phyloP scores from a whole-genome alignment of 148 eudicot genomes.

The Spergularia marina region DNA sequence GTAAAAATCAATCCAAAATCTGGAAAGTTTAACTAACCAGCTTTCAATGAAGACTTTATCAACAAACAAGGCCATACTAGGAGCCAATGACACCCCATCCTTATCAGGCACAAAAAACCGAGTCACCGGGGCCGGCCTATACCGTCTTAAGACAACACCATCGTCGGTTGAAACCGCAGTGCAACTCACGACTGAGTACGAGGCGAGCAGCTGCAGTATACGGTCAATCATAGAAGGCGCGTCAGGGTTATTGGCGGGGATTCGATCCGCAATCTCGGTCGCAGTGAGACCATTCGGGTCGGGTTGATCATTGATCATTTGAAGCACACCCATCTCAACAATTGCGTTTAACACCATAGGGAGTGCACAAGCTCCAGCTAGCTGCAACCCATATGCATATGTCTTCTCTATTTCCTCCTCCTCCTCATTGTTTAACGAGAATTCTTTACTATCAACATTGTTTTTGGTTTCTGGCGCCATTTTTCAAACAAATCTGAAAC shows the following conservation, averaged over 20 bases:
- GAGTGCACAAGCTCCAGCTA: conserved; percentile 17
- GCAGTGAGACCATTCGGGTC: conserved; percentile 2
- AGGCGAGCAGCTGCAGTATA: conserved; percentile 22
- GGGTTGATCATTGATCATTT: conserved; percentile 8
- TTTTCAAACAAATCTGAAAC: not conserved
- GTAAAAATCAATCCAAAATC: too few species aligned
- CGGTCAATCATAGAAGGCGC: conserved; percentile 28
- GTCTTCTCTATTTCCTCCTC: conserved; percentile 10
- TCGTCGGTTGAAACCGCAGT: not conserved
- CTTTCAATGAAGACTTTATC: conserved; percentile 18
- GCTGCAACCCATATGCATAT: conserved; percentile 17
- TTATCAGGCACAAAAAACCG: conserved; percentile 22
- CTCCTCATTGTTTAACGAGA: not conserved
- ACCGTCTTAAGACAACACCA: conserved; percentile 22
- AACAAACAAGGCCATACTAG: conserved; percentile 18
- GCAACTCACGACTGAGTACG: conserved; percentile 19
- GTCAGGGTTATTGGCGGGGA: conserved; percentile 17
- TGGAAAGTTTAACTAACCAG: conserved; percentile 14
- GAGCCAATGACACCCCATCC: conserved; percentile 26
- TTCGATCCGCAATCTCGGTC: not conserved
- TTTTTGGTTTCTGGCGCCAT: not conserved
- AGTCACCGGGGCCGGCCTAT: conserved; percentile 10
- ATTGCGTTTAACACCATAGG: conserved; percentile 27
- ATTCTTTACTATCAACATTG: not conserved
- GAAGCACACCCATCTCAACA: conserved; percentile 20